Evolutionary conservation across 23 red algal species (phyloP), one percentile per base, ranked within the genome.

Genomic region (Gracilaria domingensis): DNA sequence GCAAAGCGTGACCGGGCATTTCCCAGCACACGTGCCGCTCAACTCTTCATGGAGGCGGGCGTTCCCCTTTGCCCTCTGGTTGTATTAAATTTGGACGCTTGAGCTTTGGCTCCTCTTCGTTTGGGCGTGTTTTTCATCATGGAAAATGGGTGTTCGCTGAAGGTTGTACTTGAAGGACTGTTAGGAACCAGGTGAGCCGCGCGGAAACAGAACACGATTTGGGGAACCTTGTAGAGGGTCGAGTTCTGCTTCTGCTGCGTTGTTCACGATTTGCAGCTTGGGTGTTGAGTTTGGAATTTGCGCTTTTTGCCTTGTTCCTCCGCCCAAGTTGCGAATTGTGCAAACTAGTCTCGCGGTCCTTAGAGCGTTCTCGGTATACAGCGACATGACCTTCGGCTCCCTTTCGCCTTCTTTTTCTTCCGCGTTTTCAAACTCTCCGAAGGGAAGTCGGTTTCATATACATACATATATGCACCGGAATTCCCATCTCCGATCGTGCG

Each of bases 11-110:
- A 69, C 9, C 33, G 64, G 64, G 64, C 64, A 69, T 14, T 69
- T 14, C 30, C 64, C 38, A 36, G 29, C 64, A 28, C 8, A 37
- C 32, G 64, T 37, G 8, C 64, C 64, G 64, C 30, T 69, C 64
- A 36, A 37, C 64, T 32, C 9, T 37, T 69, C 64, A 37, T 37
- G 64, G 32, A 69, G 64, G 0, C 26, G 64, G 64, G 38, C 30
- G 45, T 25, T 37, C 42, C 72, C 72, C n/a, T 73, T 73, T 51
- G 72, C 72, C 42, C 72, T 20, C 50, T 77, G 72, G 72, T 77
- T 77, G 72, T 77, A 77, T 77, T 77, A 77, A 77, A 77, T 77
- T 77, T 77, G 72, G 72, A 77, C 72, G 72, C 64, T 77, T 51
- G 72, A 77, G 72, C 72, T 77, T 77, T 77, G 40, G 72, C 72